phyloP scores from a whole-genome alignment of 2,329 filamentous ascomycete genomes.

The Cyclaneusma minus region DNA sequence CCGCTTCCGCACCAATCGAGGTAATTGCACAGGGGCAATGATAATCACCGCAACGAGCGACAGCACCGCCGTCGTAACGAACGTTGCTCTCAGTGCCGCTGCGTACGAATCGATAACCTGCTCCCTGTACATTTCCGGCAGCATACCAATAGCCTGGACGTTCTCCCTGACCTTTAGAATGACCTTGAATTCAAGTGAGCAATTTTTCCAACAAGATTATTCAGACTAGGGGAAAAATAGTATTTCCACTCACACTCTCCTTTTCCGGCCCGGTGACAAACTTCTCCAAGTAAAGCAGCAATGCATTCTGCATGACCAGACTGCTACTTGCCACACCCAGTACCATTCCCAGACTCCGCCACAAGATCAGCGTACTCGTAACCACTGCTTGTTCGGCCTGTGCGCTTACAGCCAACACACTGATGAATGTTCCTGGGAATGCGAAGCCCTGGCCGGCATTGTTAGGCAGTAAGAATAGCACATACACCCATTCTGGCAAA shows the following conservation, averaged over 20 bases:
- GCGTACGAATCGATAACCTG: constrained; percentile 42
- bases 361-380: constrained; percentile 55
- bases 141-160: constrained; percentile 33
- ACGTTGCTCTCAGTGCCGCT: constrained; percentile 28
- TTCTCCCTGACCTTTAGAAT: constrained; percentile 34
- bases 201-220: no score
- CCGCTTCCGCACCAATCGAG: constrained; percentile 30
- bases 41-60: constrained; percentile 31
- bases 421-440: constrained; percentile 49
- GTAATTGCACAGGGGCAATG: constrained; percentile 36
- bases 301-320: constrained; percentile 56
- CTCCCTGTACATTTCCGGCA: constrained; percentile 28
- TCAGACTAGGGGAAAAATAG: no score
- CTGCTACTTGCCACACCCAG: constrained; percentile 59
- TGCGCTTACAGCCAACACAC: constrained; percentile 40
- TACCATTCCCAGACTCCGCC: constrained; percentile 56
- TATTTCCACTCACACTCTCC: constrained; percentile 22
- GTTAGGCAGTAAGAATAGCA: constrained; percentile 38
- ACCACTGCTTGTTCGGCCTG: constrained; percentile 52
- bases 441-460: constrained; percentile 46
- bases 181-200: no score
- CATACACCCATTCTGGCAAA: constrained; percentile 35
- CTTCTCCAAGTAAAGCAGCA: constrained; percentile 40
- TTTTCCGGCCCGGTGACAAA: constrained; percentile 45
- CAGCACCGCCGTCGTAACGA: constrained; percentile 26